Percentiles rank a stretch among this genome's conserved stretches.
Conservation (phyloP, 2,329 filamentous ascomycete genomes). For the Hirsutella thompsonii region DNA sequence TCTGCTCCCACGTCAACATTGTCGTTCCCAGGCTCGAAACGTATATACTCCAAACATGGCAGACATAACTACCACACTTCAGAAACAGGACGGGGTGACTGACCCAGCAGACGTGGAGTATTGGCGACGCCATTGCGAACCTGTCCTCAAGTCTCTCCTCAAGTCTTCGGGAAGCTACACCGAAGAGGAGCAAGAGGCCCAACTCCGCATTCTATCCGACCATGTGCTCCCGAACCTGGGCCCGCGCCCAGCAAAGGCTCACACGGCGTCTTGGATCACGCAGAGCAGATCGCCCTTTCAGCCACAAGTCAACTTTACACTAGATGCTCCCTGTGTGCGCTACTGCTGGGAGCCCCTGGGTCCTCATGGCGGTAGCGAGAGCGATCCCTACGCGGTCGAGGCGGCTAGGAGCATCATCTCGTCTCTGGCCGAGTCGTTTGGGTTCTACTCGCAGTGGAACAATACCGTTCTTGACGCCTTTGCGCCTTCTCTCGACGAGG, state of each 20-base stretch:
- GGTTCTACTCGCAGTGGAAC: conserved; percentile 4
- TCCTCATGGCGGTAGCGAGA: conserved; percentile 1
- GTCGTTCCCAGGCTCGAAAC: too few species aligned
- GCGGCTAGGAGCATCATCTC: conserved; percentile 2
- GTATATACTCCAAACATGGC: too few species aligned
- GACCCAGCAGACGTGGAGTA: conserved; percentile 1
- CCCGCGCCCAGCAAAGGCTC: conserved; percentile 3
- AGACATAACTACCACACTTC: too few species aligned
- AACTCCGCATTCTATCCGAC: conserved; percentile 2
- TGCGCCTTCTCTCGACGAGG: background rate
- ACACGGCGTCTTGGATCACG: conserved; percentile 2
- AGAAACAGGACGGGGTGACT: background rate
- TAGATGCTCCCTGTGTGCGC: conserved; percentile 1
- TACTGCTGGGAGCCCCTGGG: conserved; percentile 7
- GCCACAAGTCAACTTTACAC: conserved; percentile 4
- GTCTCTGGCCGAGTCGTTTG: conserved; percentile 1
- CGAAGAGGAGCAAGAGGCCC: conserved; percentile 2
- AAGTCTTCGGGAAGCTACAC: conserved; percentile 4
- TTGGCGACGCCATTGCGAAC: conserved; percentile 2
- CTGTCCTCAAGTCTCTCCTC: conserved; percentile 3
- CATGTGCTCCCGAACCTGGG: conserved; percentile 6
- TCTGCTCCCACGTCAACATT: too few species aligned
- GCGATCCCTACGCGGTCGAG: conserved; percentile 5
- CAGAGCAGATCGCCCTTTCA: conserved; percentile 4
- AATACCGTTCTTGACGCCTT: conserved; percentile 2